These are phyloP conservation scores for Artomyces pyxidatus DNA, from an alignment of 768 basidiomycete genomes.

Conservation along the genomic window DNA sequence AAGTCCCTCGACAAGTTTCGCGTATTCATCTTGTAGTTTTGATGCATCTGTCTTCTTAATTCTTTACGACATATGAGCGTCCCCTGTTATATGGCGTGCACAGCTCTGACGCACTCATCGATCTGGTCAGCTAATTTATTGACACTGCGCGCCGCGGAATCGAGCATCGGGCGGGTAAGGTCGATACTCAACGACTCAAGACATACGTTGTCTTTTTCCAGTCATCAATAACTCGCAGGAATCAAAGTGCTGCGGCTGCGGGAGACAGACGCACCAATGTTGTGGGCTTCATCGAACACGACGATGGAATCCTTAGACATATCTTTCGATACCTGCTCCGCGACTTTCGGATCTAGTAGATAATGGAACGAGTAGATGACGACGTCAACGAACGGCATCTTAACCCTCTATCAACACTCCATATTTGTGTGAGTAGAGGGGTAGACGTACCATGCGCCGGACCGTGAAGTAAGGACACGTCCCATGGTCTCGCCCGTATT, in stretches of 20 bases:
- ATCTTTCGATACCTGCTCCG: constrained; percentile 97
- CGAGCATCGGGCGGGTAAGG: constrained; percentile 94
- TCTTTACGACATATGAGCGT: constrained; percentile 31
- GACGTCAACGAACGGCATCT: constrained; percentile 95
- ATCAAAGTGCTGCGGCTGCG: neutral
- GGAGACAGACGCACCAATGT: constrained; percentile 60
- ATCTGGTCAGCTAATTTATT: constrained; percentile 83
- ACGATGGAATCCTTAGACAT: constrained; percentile 97
- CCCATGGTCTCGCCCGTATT: constrained; percentile 77
- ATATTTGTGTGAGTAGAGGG: neutral
- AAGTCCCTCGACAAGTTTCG: constrained; percentile 88
- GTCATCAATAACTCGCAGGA: no score
- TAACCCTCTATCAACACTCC: neutral
- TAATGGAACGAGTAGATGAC: constrained; percentile 99
- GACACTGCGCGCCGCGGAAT: constrained; percentile 86
- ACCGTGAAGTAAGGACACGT: constrained; percentile 96
- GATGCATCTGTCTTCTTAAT: constrained; percentile 91
- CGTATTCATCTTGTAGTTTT: constrained; percentile 95
- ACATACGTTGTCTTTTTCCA: constrained; percentile 99
- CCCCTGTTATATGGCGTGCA: neutral
- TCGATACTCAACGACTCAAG: constrained; percentile 98
- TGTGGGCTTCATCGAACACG: constrained; percentile 98
- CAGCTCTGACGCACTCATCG: constrained; percentile 71
- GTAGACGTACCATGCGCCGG: constrained; percentile 83
- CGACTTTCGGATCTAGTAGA: constrained; percentile 95